A percentile compares a stretch with the other conserved stretches of the same genome.
Conservation (phyloP, 805 yeast genomes). For the Yamadazyma akitaensis region DNA sequence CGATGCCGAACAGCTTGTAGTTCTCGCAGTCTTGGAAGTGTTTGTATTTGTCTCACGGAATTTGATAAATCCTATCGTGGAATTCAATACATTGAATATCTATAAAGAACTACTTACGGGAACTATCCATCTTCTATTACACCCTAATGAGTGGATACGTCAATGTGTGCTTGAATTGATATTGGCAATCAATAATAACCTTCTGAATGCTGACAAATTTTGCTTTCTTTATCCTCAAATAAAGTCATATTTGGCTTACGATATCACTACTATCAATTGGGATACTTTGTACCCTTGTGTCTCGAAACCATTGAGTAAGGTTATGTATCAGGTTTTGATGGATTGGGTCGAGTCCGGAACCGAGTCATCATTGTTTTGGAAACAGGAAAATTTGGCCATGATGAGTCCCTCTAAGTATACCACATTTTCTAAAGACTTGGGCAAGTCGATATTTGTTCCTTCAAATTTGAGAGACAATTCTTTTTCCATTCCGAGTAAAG, state of each 20-base stretch:
- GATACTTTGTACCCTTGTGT: conserved; percentile 63
- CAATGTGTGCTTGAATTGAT: conserved; percentile 63
- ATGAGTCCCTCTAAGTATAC: conserved; percentile 19
- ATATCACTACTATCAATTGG: conserved; percentile 65
- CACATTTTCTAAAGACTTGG: conserved; percentile 32
- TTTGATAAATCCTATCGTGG: conserved; percentile 31
- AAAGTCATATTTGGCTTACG: conserved; percentile 72
- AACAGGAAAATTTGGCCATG: conserved; percentile 30
- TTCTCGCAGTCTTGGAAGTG: conserved; percentile 57
- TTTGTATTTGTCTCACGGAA: conserved; percentile 31
- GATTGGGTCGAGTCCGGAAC: conserved; percentile 30
- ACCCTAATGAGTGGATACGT: conserved; percentile 85
- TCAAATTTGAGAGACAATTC: conserved; percentile 3
- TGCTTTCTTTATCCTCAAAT: conserved; percentile 82
- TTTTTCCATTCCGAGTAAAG: background rate
- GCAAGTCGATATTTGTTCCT: conserved; percentile 26
- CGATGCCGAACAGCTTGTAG: conserved; percentile 82
- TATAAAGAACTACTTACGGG: conserved; percentile 33
- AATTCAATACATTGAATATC: conserved; percentile 37
- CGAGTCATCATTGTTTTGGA: conserved; percentile 76
- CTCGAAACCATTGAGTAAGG: conserved; percentile 52
- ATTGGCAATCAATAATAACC: conserved; percentile 55
- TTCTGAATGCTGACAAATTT: conserved; percentile 74
- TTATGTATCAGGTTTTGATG: conserved; percentile 9
- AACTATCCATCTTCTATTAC: conserved; percentile 58